Percentiles rank a stretch among this genome's conserved stretches.
These are phyloP conservation scores for Colletotrichum horii DNA, from an alignment of 2,329 filamentous ascomycete genomes.

Conservation along the genomic window DNA sequence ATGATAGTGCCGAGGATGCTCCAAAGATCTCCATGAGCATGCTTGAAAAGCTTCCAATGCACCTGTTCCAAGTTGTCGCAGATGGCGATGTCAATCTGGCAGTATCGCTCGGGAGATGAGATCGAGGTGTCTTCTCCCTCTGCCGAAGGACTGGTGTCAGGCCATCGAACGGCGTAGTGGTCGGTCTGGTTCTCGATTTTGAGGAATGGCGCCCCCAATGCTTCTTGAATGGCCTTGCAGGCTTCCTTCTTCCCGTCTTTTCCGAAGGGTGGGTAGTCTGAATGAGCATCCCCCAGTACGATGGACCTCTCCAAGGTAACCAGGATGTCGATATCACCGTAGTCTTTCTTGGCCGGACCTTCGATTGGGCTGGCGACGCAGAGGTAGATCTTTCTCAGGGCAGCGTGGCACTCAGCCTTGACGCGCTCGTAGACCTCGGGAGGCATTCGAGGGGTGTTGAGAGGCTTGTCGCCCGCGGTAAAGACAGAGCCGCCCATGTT, in stretches of 20 bases:
- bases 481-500: constrained; percentile 73
- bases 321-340: constrained; percentile 78
- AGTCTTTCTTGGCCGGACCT: constrained; percentile 69
- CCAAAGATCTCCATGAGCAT: constrained; percentile 75
- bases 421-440: constrained; percentile 59
- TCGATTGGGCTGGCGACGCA: constrained; percentile 68
- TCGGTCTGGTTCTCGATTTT: constrained; percentile 32
- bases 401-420: constrained; percentile 47
- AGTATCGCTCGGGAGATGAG: constrained; percentile 34
- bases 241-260: neutral
- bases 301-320: constrained; percentile 45
- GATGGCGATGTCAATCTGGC: constrained; percentile 74
- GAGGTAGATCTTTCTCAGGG: constrained; percentile 57
- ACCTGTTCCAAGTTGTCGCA: constrained; percentile 47
- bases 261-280: neutral
- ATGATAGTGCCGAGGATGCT: constrained; percentile 69
- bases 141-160: constrained; percentile 25
- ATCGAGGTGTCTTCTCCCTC: neutral
- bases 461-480: constrained; percentile 43
- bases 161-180: constrained; percentile 64
- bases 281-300: neutral
- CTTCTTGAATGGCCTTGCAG: constrained; percentile 16
- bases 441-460: constrained; percentile 71
- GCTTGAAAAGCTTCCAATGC: constrained; percentile 71
- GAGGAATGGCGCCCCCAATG: constrained; percentile 49